A percentile compares a stretch with the other conserved stretches of the same genome.
phyloP scores from a whole-genome alignment of 2,329 filamentous ascomycete genomes.

The Neopestalotiopsis sp. region DNA sequence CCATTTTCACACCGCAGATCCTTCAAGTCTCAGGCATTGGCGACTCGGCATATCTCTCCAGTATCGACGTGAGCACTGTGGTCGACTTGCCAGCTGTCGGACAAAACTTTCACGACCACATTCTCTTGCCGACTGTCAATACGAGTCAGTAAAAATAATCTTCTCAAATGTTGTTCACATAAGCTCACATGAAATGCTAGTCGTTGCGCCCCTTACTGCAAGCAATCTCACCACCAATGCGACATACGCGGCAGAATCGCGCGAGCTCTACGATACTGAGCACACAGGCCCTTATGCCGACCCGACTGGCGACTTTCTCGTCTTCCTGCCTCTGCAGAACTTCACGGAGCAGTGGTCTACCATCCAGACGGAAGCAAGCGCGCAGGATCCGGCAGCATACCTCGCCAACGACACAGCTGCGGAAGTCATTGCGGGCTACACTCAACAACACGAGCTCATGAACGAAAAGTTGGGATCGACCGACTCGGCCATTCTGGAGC shows the following conservation, averaged over 20 bases:
- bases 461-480: conserved; percentile 1
- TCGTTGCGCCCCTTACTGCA: conserved; percentile 7
- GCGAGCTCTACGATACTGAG: conserved; percentile 26
- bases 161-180: background rate
- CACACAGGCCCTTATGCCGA: conserved; percentile 30
- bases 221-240: conserved; percentile 24
- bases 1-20: conserved; percentile 35
- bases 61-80: conserved; percentile 32
- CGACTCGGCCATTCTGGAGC: conserved; percentile 8
- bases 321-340: conserved; percentile 17
- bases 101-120: conserved; percentile 38
- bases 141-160: background rate
- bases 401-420: conserved; percentile 28
- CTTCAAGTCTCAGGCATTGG: conserved; percentile 41
- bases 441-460: conserved; percentile 20
- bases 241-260: conserved; percentile 27
- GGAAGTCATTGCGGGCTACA: conserved; percentile 25
- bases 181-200: background rate
- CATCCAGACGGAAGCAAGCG: conserved; percentile 19
- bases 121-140: conserved; percentile 14
- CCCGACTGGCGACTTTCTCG: conserved; percentile 26
- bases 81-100: conserved; percentile 39
- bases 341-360: conserved; percentile 17
- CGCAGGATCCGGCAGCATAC: conserved; percentile 24
- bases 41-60: conserved; percentile 30